Base-by-base conservation (phyloP, 805 yeast genomes). In the Hanseniaspora occidentalis region DNA sequence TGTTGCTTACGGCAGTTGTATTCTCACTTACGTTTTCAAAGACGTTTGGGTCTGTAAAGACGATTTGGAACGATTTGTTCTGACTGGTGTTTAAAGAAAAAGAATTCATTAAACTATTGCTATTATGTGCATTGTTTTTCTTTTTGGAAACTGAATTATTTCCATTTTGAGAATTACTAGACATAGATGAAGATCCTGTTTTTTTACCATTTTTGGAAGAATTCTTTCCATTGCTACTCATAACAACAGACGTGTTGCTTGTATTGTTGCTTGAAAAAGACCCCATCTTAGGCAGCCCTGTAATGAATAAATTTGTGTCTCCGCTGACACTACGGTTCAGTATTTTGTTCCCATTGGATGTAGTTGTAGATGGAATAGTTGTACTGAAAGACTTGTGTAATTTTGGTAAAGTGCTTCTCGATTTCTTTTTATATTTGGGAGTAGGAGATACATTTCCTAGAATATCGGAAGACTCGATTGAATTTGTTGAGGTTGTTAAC, bases 271-370 rank as follows among this genome's bases (percentile, higher is more conserved):
- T 11, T 39, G 16, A 3, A 43, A 58, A 58, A 2, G 62, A 57
- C 3, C 63, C 63, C 63, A 58, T 58, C 37, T 57, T 58, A 10
- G 63, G 63, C 35, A 58, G 45, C 38, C 57, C 62, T 1, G 60
- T 61, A 3, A 57, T 23, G 3, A 17, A 18, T 4, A 17, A 33
- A 4, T 5, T 18, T 18, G 4, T 20, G 14, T 33, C 23, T 7
- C 24, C 23, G 7, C 16, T 31, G n/a, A n/a, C n/a, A n/a, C n/a
- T n/a, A n/a, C n/a, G n/a, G n/a, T n/a, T n/a, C n/a, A n/a, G n/a
- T n/a, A n/a, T n/a, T n/a, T n/a, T n/a, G n/a, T n/a, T n/a, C n/a
- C n/a, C n/a, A n/a, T n/a, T n/a, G n/a, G n/a, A n/a, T n/a, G n/a
- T n/a, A n/a, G n/a, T n/a, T n/a, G n/a, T n/a, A n/a, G n/a, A n/a